Evolutionary conservation across 441 rosid species (phyloP).

Genomic region (Breynia disticha): DNA sequence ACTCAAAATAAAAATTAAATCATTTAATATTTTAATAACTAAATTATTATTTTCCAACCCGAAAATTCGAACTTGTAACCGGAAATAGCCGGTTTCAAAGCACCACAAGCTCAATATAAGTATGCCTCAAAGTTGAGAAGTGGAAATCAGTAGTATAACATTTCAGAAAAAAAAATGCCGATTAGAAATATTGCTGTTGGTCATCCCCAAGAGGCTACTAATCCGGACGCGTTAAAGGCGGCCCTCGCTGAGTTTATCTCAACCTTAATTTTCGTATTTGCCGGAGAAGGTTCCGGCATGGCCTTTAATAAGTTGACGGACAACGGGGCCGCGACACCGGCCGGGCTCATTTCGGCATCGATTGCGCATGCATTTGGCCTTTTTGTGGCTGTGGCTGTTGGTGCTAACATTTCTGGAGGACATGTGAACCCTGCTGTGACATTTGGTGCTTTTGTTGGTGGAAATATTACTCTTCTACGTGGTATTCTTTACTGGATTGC

Average conservation of each 20-base stretch:
- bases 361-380: constrained; percentile 70
- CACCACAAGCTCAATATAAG: constrained; percentile 23
- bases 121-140: constrained; percentile 6
- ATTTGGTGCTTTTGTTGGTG: constrained; percentile 80
- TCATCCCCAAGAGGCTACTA: constrained; percentile 47
- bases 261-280: constrained; percentile 70
- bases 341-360: constrained; percentile 68
- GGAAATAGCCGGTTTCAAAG: constrained; percentile 15
- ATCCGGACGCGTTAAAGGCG: constrained; percentile 59
- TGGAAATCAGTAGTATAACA: constrained; percentile 11
- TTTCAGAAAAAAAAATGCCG: constrained; percentile 38
- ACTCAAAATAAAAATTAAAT: neutral
- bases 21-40: neutral
- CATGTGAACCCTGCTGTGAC: constrained; percentile 90
- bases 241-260: constrained; percentile 85
- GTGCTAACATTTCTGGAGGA: constrained; percentile 84
- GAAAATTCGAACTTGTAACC: constrained; percentile 17
- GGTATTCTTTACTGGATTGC: constrained; percentile 82
- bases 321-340: constrained; percentile 58
- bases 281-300: constrained; percentile 87
- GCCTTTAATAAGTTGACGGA: constrained; percentile 73
- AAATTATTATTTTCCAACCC: constrained; percentile 1
- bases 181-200: constrained; percentile 75
- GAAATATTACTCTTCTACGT: constrained; percentile 76
- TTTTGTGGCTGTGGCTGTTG: constrained; percentile 70